phyloP scores from a whole-genome alignment of 2,329 filamentous ascomycete genomes.

The Amylocarpus encephaloides region DNA sequence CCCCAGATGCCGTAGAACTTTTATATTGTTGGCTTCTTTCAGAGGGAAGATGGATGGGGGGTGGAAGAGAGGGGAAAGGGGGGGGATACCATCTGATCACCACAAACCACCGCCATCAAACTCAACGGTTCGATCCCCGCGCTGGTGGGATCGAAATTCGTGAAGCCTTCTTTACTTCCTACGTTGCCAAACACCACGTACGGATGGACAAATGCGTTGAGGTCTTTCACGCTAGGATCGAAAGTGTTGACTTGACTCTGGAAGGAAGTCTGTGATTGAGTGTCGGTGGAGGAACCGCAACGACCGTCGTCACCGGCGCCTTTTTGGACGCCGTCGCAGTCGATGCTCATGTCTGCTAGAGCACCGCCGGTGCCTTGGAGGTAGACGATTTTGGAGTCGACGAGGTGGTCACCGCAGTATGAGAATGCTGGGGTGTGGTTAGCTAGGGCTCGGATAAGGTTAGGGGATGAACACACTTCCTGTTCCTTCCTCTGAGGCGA shows the following conservation, averaged over 20 bases:
- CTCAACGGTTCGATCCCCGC: constrained; percentile 44
- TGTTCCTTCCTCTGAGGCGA: constrained; percentile 34
- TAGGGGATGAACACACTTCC: constrained; percentile 29
- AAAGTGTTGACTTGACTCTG: constrained; percentile 35
- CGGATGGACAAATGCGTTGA: constrained; percentile 45
- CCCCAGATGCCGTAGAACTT: constrained; percentile 56
- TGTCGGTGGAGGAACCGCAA: constrained; percentile 40
- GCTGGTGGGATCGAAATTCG: constrained; percentile 37
- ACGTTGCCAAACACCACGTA: constrained; percentile 50
- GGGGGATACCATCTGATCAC: constrained; percentile 34
- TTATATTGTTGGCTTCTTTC: background rate
- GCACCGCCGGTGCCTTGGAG: constrained; percentile 38
- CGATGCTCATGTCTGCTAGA: constrained; percentile 51
- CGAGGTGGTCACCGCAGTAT: constrained; percentile 43
- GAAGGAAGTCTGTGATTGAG: constrained; percentile 44
- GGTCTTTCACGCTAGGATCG: constrained; percentile 36
- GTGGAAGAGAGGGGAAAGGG: background rate
- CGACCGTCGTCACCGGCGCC: constrained; percentile 38
- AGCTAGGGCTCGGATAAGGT: background rate
- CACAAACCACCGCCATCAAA: constrained; percentile 50
- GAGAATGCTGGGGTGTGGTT: constrained; percentile 21
- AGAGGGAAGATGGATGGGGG: background rate
- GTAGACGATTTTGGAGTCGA: constrained; percentile 39
- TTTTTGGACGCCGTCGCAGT: constrained; percentile 48
- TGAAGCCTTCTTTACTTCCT: constrained; percentile 30